phyloP scores from a whole-genome alignment of 2,329 filamentous ascomycete genomes.

The Penicillium griseofulvum region DNA sequence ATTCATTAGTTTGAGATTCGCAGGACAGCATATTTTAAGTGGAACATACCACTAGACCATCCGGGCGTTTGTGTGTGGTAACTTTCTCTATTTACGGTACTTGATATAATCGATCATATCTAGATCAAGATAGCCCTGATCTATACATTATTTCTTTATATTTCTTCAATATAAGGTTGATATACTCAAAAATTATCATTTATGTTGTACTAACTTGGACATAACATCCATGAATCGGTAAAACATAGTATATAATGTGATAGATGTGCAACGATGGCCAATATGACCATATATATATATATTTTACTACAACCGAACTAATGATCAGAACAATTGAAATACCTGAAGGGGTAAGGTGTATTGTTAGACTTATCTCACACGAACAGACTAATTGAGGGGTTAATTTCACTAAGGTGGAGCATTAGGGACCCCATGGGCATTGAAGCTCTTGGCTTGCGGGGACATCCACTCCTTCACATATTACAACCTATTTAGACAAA shows the following conservation, averaged over 20 bases:
- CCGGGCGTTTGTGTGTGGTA: not conserved
- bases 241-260: not conserved
- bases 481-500: not conserved
- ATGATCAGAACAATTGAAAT: not conserved
- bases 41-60: constrained; percentile 2
- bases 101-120: rapidly evolving
- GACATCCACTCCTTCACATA: not conserved
- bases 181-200: not conserved
- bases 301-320: too few species aligned
- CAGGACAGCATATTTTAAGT: not conserved
- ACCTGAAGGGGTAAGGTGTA: not conserved
- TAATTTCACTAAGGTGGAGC: not conserved
- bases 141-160: not conserved
- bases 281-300: not conserved
- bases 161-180: too few species aligned
- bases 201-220: not conserved
- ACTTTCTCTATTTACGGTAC: not conserved
- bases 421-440: not conserved
- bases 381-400: not conserved
- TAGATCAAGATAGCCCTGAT: not conserved
- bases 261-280: not conserved
- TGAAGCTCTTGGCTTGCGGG: not conserved
- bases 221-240: not conserved
- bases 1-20: not conserved
- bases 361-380: not conserved